Base-by-base conservation (phyloP, 768 basidiomycete genomes). In the Postia placenta region DNA sequence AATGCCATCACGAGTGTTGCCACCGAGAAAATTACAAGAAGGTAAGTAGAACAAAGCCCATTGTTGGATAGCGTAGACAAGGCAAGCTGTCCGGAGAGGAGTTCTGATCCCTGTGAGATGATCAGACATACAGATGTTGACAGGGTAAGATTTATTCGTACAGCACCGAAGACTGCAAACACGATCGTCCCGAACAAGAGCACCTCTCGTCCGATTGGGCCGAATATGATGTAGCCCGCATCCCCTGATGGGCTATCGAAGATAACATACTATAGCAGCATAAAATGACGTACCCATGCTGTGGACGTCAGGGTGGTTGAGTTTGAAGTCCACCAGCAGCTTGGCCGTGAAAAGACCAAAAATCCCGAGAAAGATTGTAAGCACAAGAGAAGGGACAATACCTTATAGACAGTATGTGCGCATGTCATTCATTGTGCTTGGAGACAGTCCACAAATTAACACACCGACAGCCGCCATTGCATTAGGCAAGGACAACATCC, bases 271-370 rank as follows among this genome's bases (percentile, higher is more conserved):
- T 33, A 33, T 15, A 33, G 7, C 15, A 7, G 28, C 45, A 25
- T 6, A 20, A 20, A 35, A 42, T 6, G 23, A 17, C 62, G 24
- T 52, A 76, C 71, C 71, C 75, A 79, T 78, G 48, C 67, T 78
- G 51, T 79, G 78, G 5, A 78, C 76, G 23, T 69, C 64, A 0
- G 74, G 76, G 56, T 79, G 78, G 49, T 76, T 77, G 25, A 79
- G 56, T 58, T 79, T 79, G 67, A 79, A 79, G 62, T 79, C 74
- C 46, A 80, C 67, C 43, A 80, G 64, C 3, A 80, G 60, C 50
- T 79, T 78, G 5, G 76, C 73, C 5, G 73, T 79, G 48, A 69
- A 78, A 9, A 78, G 55, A 2, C 69, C 78, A 54, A 79, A 79
- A 2, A 68, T 52, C 4, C 76, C 77, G 17, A 79, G 65, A 51